Evolutionary conservation across 2,329 filamentous ascomycete genomes (phyloP), one percentile per base, ranked within the genome.

Genomic region (Daldinia sp.): DNA sequence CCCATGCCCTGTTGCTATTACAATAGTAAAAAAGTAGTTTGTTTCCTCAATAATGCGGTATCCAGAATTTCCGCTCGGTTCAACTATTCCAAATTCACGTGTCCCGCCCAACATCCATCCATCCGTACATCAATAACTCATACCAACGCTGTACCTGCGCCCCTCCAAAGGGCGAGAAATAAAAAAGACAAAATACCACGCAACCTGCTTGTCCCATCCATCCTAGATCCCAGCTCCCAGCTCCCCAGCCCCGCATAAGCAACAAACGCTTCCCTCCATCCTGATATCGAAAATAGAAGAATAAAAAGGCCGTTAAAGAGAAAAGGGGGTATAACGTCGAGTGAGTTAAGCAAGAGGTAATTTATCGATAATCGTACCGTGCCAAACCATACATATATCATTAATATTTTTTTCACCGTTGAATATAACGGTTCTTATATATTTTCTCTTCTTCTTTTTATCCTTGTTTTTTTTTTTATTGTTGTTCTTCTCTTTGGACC

Each of bases 311-410:
- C 42, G 56, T 23, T 23, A 71, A 63, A 64, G 60, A 60, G 39
- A 67, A 71, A 62, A 71, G 60, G 67, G 69, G 69, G 69, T 71
- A 71, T 71, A 71, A 7, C 65, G 61, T 57, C 59, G 65, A 71
- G 60, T 67, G 44, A 48, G 41, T 44, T 20, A 44, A 35, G 20
- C 23, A 26, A 46, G 42, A 67, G 58, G 54, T 54, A 39, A 37
- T 35, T 23, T 54, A 54, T 51, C 26, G 26, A 51, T 51, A 51
- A 69, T 67, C 60, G 62, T 67, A 60, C 53, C 63, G 56, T 69
- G 50, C 63, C 67, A 35, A 33, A 33, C 30, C 30, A 67, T 62
- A 56, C 62, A 69, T 63, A 60, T 62, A 66, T 60, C 60, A 62
- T 69, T 51, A 62, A 48, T 48, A 60, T 39, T 46, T 50, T 57